Conservation (phyloP, 2,329 filamentous ascomycete genomes). For the Fusarium cicatricum region DNA sequence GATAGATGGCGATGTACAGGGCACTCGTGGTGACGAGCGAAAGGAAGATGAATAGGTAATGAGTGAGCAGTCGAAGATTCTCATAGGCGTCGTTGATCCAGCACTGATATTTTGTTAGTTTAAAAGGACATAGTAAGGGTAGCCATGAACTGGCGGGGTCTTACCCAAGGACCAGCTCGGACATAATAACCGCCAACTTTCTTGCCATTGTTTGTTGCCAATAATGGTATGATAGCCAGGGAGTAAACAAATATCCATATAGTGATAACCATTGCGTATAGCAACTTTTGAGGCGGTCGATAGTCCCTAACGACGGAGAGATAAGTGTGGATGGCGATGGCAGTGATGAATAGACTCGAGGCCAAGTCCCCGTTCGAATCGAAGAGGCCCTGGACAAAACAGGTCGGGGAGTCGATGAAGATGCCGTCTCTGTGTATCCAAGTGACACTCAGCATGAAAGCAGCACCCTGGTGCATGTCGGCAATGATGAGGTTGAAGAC, state of each 20-base stretch:
- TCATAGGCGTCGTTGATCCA: slow-evolving; percentile 67
- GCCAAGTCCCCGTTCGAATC: slow-evolving; percentile 71
- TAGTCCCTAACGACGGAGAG: slow-evolving; percentile 66
- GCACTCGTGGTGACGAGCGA: slow-evolving; percentile 47
- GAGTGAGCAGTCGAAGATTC: slow-evolving; percentile 63
- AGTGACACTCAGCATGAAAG: slow-evolving; percentile 68
- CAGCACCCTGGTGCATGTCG: slow-evolving; percentile 70
- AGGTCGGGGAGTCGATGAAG: slow-evolving; percentile 60
- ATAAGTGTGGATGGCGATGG: slow-evolving; percentile 73
- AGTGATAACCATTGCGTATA: slow-evolving; percentile 56
- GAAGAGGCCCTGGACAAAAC: slow-evolving; percentile 72
- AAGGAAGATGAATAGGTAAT: slow-evolving; percentile 70
- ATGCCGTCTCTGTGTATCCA: slow-evolving; percentile 65
- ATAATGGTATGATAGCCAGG: slow-evolving; percentile 60
- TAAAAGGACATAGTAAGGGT: not conserved
- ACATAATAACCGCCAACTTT: slow-evolving; percentile 61
- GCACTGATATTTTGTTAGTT: slow-evolving; percentile 54
- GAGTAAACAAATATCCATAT: slow-evolving; percentile 68
- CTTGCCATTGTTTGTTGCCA: slow-evolving; percentile 52
- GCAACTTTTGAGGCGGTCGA: slow-evolving; percentile 58
- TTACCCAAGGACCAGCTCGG: slow-evolving; percentile 68
- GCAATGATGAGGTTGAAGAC: slow-evolving; percentile 74
- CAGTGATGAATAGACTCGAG: slow-evolving; percentile 71
- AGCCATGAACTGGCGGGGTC: slow-evolving; percentile 20
- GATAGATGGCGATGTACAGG: slow-evolving; percentile 52